These are phyloP conservation scores for Chrysosporium keratinophilum DNA, from an alignment of 2,329 filamentous ascomycete species.

Conservation along the genomic window DNA sequence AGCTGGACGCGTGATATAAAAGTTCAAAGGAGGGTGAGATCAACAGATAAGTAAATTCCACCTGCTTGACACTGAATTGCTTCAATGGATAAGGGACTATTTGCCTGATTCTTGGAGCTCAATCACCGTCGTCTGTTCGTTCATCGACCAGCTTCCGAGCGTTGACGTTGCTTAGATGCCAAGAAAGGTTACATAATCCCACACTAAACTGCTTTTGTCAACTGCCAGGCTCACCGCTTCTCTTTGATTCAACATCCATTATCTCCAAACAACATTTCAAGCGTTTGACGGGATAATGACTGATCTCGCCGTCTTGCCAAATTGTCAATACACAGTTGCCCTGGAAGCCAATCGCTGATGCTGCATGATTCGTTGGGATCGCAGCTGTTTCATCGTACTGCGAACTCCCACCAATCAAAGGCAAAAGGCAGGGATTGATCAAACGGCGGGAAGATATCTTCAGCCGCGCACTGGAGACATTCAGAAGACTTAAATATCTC, in stretches of 20 bases:
- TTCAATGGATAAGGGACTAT: no score
- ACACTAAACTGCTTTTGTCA: neutral
- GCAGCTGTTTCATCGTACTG: neutral
- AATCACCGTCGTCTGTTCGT: no score
- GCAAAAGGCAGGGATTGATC: neutral
- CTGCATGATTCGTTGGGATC: neutral
- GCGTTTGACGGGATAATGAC: neutral
- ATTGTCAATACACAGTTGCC: neutral
- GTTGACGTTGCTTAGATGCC: conserved; percentile 1
- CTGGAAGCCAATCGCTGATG: no score
- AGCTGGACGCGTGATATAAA: no score
- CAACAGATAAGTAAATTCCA: no score
- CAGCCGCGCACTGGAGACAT: conserved; percentile 2
- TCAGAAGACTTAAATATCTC: neutral
- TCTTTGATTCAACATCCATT: neutral
- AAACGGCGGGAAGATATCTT: neutral
- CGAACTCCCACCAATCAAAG: conserved; percentile 1
- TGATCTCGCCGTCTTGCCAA: neutral
- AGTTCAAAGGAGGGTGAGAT: no score
- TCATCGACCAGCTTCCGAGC: no score
- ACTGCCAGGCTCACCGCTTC: neutral
- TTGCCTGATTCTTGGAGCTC: no score
- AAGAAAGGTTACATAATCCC: neutral
- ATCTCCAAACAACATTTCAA: neutral
- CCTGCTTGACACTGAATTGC: no score